These are phyloP conservation scores for Thermomyces lanuginosus DNA, from an alignment of 2,329 filamentous ascomycete genomes.

Conservation along the genomic window DNA sequence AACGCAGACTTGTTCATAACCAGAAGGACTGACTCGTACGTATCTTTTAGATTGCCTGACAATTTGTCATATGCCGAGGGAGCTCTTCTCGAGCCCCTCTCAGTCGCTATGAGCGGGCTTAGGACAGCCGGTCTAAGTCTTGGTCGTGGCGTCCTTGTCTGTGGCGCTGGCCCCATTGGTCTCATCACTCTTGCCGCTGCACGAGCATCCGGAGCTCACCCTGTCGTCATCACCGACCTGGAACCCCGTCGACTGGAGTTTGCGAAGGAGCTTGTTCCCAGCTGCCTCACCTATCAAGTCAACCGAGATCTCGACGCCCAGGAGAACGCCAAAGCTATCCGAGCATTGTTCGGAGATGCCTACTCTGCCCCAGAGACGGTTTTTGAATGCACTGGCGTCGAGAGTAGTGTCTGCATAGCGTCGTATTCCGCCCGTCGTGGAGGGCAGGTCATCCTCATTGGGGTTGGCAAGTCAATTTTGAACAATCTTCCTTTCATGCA, in stretches of 20 bases:
- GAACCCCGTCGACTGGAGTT: slow-evolving; percentile 41
- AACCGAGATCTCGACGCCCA: slow-evolving; percentile 30
- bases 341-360: slow-evolving; percentile 39
- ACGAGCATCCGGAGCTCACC: slow-evolving; percentile 45
- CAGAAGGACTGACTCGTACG: too few species aligned
- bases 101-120: slow-evolving; percentile 47
- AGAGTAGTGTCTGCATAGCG: slow-evolving; percentile 45
- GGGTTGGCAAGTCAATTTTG: slow-evolving; percentile 45
- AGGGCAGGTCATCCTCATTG: slow-evolving; percentile 47
- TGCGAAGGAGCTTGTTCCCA: slow-evolving; percentile 41
- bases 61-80: slow-evolving; percentile 42
- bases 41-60: slow-evolving; percentile 31
- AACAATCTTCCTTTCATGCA: slow-evolving; percentile 54
- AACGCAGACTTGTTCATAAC: too few species aligned
- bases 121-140: slow-evolving; percentile 36
- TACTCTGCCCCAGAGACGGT: slow-evolving; percentile 43
- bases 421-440: slow-evolving; percentile 41
- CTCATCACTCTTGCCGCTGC: slow-evolving; percentile 42
- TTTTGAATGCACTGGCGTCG: slow-evolving; percentile 50
- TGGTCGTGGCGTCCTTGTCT: slow-evolving; percentile 41
- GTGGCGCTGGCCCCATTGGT: slow-evolving; percentile 49
- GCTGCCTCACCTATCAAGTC: slow-evolving; percentile 39
- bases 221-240: slow-evolving; percentile 48
- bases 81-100: slow-evolving; percentile 48
- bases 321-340: slow-evolving; percentile 37